A percentile compares a stretch with the other conserved stretches of the same genome.
Conservation (phyloP, 176 grass and related monocot genomes). For the Tillandsia leiboldiana region DNA sequence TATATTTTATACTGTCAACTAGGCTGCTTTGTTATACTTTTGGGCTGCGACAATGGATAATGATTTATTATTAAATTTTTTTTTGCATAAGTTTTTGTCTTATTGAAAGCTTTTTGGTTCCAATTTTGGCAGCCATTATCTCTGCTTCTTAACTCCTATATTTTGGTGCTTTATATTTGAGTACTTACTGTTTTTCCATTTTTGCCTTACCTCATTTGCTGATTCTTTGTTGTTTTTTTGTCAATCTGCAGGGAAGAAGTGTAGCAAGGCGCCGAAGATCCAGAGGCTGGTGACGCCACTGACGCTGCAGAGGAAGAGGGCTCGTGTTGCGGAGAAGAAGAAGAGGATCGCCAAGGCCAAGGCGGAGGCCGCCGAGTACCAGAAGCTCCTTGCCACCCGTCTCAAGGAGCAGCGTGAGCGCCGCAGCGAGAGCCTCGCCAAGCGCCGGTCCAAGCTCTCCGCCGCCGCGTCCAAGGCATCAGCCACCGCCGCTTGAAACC, state of each 20-base stretch:
- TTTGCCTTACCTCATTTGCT: neutral
- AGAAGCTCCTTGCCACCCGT: conserved; percentile 80
- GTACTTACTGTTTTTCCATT: neutral
- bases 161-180: too few relatives aligned
- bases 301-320: conserved; percentile 77
- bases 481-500: conserved; percentile 1
- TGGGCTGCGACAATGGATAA: too few relatives aligned
- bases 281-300: conserved; percentile 84
- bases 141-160: too few relatives aligned
- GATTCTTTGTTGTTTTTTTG: neutral
- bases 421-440: conserved; percentile 77
- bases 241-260: conserved; percentile 62
- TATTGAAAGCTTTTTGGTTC: too few relatives aligned
- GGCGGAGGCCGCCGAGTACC: conserved; percentile 78
- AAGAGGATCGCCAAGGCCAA: conserved; percentile 86
- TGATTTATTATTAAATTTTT: too few relatives aligned
- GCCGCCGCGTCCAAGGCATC: conserved; percentile 35
- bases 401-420: conserved; percentile 82
- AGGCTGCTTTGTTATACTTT: too few relatives aligned
- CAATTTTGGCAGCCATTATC: too few relatives aligned
- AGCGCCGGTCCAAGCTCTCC: conserved; percentile 85
- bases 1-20: too few relatives aligned
- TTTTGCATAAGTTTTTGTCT: too few relatives aligned
- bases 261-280: conserved; percentile 97
- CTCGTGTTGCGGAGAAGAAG: conserved; percentile 83